Conservation (phyloP, 257 asterid genomes). For the Nicotiana benthamiana region DNA sequence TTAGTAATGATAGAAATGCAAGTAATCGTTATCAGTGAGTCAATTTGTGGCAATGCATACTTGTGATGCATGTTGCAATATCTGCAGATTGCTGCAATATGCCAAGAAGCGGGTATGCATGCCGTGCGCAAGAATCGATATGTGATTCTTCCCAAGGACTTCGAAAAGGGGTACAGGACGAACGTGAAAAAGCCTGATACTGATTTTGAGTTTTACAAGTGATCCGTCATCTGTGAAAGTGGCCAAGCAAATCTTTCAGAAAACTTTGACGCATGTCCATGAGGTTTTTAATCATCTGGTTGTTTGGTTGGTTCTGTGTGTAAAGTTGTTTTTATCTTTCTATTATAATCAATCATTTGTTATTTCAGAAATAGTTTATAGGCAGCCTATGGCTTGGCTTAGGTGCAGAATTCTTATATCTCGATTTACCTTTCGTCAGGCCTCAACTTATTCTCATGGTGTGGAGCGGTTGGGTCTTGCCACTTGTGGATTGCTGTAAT, state of each 20-base stretch:
- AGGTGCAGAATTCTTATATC: neutral
- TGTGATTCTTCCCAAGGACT: conserved; percentile 77
- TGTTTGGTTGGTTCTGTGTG: neutral
- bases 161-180: conserved; percentile 78
- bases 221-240: neutral
- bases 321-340: neutral
- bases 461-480: neutral
- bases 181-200: conserved; percentile 89
- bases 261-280: neutral
- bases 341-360: neutral
- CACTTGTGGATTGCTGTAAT: neutral
- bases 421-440: neutral
- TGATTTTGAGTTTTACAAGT: conserved; percentile 72
- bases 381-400: neutral
- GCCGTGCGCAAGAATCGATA: conserved; percentile 86
- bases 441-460: neutral
- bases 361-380: neutral
- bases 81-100: conserved; percentile 66
- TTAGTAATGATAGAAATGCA: neutral
- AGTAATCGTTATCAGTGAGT: too few species aligned
- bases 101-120: conserved; percentile 94
- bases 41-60: neutral
- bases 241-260: neutral
- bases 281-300: neutral
- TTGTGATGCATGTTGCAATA: neutral